Base-by-base conservation (phyloP, 371 early-diverging fungal species). In the Apophysomyces variabilis region DNA sequence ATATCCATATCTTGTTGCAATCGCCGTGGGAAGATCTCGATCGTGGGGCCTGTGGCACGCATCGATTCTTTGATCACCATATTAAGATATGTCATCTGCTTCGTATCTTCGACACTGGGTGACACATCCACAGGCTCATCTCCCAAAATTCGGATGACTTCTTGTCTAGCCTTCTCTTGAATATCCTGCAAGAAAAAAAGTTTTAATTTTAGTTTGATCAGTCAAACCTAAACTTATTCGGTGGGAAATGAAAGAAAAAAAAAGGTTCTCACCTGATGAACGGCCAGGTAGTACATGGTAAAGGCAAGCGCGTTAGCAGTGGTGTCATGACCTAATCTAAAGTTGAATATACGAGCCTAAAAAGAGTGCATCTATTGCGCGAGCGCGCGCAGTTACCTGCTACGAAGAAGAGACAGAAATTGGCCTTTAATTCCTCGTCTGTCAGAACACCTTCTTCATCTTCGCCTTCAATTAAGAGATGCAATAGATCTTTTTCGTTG, bases 91-190 rank as follows among this genome's bases (percentile, higher is more conserved):
- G 67, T 68, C 63, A 88, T 68, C 26, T 78, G 60, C n/a, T 61
- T 26, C n/a, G 77, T 67, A 59, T 85, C 76, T 54, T 78, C 79
- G 47, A 73, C 66, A 13, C 77, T 77, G 4, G 80, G 84, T 38
- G 70, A 66, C 9, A 76, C 68, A 26, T 75, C 76, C 18, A 68
- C 60, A 39, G 75, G 72, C 11, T 41, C 66, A 46, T 82, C 80
- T 18, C 84, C 86, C 35, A 88, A 59, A 7, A 82, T 67, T 13
- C 47, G 54, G 60, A 82, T 66, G 5, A 84, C 83, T 54, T 83
- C 83, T 21, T 73, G 64, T 37, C 79, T 72, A 26, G 83, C 78
- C 32, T 66, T 67, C 44, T 80, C 69, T 67, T 86, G 82, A 26
- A 78, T 62, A n/a, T 81, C 65, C 67, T 70, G 32, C 32, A 26